Percentiles rank a stretch among this genome's conserved stretches.
phyloP scores from a whole-genome alignment of 768 basidiomycete genomes.

The Grammothele lineata region DNA sequence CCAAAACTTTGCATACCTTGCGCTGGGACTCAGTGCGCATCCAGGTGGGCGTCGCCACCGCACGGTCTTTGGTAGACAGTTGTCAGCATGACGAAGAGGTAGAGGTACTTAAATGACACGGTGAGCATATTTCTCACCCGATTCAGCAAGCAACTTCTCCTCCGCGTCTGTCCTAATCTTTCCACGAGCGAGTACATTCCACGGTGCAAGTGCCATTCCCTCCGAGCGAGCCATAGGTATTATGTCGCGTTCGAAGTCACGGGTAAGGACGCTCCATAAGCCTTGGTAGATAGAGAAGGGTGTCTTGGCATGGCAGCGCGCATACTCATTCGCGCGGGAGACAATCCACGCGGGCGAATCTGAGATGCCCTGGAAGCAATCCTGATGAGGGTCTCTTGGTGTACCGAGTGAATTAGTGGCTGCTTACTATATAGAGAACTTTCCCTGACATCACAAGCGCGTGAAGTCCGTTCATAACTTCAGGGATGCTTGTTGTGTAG shows the following conservation, averaged over 20 bases:
- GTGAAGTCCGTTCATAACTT: conserved; percentile 53
- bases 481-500: conserved; percentile 46
- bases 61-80: too few relatives aligned
- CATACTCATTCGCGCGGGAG: conserved; percentile 32
- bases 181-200: conserved; percentile 37
- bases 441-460: conserved; percentile 47
- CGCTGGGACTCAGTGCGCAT: conserved; percentile 39
- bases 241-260: conserved; percentile 40
- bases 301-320: conserved; percentile 31
- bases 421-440: too few relatives aligned
- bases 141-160: conserved; percentile 24
- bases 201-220: conserved; percentile 36
- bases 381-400: too few relatives aligned
- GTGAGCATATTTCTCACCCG: conserved; percentile 32
- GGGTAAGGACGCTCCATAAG: conserved; percentile 22
- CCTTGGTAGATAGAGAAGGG: conserved; percentile 40
- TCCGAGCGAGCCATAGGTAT: conserved; percentile 25
- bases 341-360: conserved; percentile 33
- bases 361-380: conserved; percentile 23
- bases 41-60: conserved; percentile 29
- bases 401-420: too few relatives aligned
- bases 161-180: conserved; percentile 35
- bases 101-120: too few relatives aligned
- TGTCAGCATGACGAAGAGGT: conserved; percentile 32
- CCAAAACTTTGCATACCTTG: conserved; percentile 39